Base-by-base conservation (phyloP, 495 filamentous ascomycete genomes). In the Aspergillus taichungensis region DNA sequence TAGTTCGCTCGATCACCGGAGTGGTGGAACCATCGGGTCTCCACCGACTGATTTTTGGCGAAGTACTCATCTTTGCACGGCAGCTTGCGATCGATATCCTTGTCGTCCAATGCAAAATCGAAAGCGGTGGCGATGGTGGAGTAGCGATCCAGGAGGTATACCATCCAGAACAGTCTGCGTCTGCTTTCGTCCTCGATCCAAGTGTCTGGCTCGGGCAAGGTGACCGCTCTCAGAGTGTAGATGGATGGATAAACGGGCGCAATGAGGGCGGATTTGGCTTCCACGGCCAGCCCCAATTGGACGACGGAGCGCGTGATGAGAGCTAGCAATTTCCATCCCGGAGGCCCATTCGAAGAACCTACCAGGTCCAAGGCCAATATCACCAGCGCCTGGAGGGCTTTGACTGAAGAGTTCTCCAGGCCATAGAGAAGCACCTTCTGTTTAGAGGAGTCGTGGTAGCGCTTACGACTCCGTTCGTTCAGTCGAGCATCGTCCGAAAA, bases 181-280 rank as follows among this genome's bases (percentile, higher is more conserved):
- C 87, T 71, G 37, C 86, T 82, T 55, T 95, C 88, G 40, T 94
- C 87, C 59, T 95, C 88, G 46, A 91, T 84, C 68, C 86, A 94
- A 37, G 87, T 84, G 31, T 82, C 82, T 0, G 88, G 72, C 37
- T 92, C 88, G 0, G 88, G 84, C 1, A 94, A 69, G 12, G 87
- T 79, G 62, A 87, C 86, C 11, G 87, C 86, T 39, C 88, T 73
- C 33, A 91, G 68, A 0, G 87, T 94, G 55, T 87, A 92, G 35
- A 94, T 94, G 6, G 87, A 89, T 5, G 79, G 74, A 59, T 81
- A 83, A n/a, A 77, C 68, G 0, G 88, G 86, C 3, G 84, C 76
- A 11, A 84, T 78, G 12, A 83, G 76, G 3, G 85, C 75, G 5
- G 85, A 89, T 35, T 81, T 87, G 6, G 77, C 76, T 59, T 95